Evolutionary conservation across 164 flowering plant genomes (phyloP).

Genomic region (Vitis rotundifolia): DNA sequence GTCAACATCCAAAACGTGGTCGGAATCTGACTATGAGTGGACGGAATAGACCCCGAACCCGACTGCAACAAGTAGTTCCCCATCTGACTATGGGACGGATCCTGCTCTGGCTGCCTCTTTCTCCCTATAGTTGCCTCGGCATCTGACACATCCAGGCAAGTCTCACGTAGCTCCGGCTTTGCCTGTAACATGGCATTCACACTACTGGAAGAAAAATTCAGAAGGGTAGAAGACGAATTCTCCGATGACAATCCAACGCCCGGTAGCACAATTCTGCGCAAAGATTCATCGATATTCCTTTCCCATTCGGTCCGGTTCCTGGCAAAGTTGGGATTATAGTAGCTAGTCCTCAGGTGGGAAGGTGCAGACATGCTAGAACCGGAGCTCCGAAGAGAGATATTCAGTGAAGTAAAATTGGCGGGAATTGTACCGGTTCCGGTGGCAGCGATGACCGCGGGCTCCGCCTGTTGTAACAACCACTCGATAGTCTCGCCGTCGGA

Average conservation of each 20-base stretch:
- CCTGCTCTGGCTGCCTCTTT: slow-evolving; percentile 32
- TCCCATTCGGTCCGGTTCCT: slow-evolving; percentile 45
- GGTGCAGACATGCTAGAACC: slow-evolving; percentile 60
- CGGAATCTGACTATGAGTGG: slow-evolving; percentile 29
- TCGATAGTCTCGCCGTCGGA: slow-evolving; percentile 83
- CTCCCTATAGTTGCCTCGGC: slow-evolving; percentile 10
- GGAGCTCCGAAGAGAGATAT: slow-evolving; percentile 69
- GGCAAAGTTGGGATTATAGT: slow-evolving; percentile 33
- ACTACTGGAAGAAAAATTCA: slow-evolving; percentile 10
- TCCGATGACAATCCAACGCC: slow-evolving; percentile 28
- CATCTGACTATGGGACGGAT: slow-evolving; percentile 19
- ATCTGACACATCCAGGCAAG: neutral
- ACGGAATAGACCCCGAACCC: slow-evolving; percentile 26
- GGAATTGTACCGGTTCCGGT: slow-evolving; percentile 90
- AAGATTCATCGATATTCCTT: slow-evolving; percentile 18
- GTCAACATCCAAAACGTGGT: slow-evolving; percentile 37
- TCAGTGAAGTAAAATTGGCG: slow-evolving; percentile 72
- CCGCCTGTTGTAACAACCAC: slow-evolving; percentile 86
- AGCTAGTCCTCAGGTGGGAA: slow-evolving; percentile 40
- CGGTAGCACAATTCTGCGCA: slow-evolving; percentile 32
- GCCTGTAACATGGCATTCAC: slow-evolving; percentile 17
- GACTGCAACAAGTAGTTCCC: slow-evolving; percentile 33
- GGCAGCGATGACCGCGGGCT: slow-evolving; percentile 83
- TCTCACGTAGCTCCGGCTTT: slow-evolving; percentile 30
- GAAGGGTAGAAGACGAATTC: neutral